Percentiles rank a stretch among this genome's conserved stretches.
These are phyloP conservation scores for Puccinia horiana DNA, from an alignment of 1,284 basidiomycete species.

Conservation along the genomic window DNA sequence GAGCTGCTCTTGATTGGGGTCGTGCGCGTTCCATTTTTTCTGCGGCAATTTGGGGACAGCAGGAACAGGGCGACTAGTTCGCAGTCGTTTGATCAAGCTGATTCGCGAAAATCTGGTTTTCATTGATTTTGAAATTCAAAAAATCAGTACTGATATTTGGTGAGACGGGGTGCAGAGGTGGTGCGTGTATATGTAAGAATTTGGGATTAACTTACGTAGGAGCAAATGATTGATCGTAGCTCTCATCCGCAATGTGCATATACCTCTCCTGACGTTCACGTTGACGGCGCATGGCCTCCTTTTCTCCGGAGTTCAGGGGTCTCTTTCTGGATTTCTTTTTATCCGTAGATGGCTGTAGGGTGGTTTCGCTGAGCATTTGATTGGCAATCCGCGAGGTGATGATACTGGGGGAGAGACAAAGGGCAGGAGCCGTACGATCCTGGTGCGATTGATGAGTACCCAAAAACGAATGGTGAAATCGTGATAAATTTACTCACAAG, in stretches of 20 bases:
- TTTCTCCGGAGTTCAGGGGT: slow-evolving; percentile 46
- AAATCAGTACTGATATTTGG: not conserved
- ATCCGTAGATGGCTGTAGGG: slow-evolving; percentile 47
- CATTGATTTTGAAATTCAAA: not conserved
- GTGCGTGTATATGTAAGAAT: not conserved
- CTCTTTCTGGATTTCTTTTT: slow-evolving; percentile 45
- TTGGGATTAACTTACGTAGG: slow-evolving; percentile 37
- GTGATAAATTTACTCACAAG: slow-evolving; percentile 29
- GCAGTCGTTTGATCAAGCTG: slow-evolving; percentile 42
- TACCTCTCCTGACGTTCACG: slow-evolving; percentile 45
- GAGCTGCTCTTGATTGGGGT: slow-evolving; percentile 17
- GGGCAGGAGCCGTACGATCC: slow-evolving; percentile 44
- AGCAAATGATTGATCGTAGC: slow-evolving; percentile 46
- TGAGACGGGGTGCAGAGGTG: not conserved
- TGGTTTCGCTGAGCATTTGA: slow-evolving; percentile 42
- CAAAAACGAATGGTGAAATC: not conserved
- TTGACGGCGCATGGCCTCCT: slow-evolving; percentile 46
- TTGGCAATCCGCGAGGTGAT: slow-evolving; percentile 49
- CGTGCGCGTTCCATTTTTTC: not conserved
- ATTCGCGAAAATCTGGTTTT: slow-evolving; percentile 42
- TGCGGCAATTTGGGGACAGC: not conserved
- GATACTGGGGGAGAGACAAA: slow-evolving; percentile 48
- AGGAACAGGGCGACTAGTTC: slow-evolving; percentile 3
- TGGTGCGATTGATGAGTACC: slow-evolving; percentile 11
- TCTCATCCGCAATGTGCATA: slow-evolving; percentile 49